A percentile compares a stretch with the other conserved stretches of the same genome.
phyloP scores from a whole-genome alignment of 208 protist species.

The Leishmania tarentolae region DNA sequence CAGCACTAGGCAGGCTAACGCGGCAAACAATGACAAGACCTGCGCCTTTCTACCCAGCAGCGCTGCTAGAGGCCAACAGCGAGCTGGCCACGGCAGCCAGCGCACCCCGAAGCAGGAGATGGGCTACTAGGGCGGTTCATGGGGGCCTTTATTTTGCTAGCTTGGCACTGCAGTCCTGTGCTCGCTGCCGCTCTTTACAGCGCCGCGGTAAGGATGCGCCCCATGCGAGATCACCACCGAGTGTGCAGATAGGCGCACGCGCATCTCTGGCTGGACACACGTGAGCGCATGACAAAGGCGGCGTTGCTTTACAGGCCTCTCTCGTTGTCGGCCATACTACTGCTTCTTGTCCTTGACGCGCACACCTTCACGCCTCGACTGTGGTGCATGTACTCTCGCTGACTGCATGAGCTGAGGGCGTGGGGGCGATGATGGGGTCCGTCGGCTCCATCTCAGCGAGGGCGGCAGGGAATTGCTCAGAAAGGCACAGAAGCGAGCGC shows the following conservation, averaged over 20 bases:
- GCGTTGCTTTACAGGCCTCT: background rate
- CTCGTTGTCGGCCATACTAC: background rate
- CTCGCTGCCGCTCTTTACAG: background rate
- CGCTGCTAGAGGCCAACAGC: background rate
- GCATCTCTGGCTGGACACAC: background rate
- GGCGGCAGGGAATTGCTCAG: background rate
- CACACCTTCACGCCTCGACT: background rate
- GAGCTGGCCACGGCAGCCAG: background rate
- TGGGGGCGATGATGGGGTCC: background rate
- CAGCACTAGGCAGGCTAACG: background rate
- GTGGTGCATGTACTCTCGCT: background rate
- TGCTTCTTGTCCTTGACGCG: background rate
- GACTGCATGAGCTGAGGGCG: background rate
- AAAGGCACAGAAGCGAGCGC: background rate
- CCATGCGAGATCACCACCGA: background rate
- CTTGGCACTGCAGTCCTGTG: background rate
- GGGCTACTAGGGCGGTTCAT: constrained; percentile 3
- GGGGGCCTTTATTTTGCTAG: background rate
- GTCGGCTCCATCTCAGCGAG: background rate
- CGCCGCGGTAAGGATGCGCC: background rate
- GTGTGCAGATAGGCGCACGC: background rate
- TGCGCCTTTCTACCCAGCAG: background rate
- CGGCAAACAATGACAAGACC: background rate
- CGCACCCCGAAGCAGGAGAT: constrained; percentile 4
- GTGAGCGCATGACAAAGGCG: background rate